phyloP scores from a whole-genome alignment of 2,329 filamentous ascomycete species.

The Aureobasidium sp. region DNA sequence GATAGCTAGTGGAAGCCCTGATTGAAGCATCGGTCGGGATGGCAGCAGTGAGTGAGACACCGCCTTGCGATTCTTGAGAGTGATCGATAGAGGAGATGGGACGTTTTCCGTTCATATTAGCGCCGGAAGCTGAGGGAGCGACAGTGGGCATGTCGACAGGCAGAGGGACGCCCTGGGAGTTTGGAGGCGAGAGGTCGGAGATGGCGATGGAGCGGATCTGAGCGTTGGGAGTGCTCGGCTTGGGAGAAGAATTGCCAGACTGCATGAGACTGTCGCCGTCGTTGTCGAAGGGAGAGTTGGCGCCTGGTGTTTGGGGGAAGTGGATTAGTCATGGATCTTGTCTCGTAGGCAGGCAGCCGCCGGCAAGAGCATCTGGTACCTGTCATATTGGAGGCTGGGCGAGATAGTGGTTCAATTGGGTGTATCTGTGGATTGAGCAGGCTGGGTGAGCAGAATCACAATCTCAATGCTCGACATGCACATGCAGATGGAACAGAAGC shows the following conservation, averaged over 20 bases:
- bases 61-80: slow-evolving; percentile 16
- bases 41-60: not conserved
- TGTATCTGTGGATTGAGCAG: not conserved
- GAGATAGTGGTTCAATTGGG: not conserved
- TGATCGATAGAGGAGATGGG: slow-evolving; percentile 27
- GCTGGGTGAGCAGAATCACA: not conserved
- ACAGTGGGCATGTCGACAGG: slow-evolving; percentile 14
- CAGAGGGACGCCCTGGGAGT: slow-evolving; percentile 35
- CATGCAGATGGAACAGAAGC: not conserved
- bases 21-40: slow-evolving; percentile 8
- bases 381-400: not conserved
- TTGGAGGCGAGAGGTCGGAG: slow-evolving; percentile 47
- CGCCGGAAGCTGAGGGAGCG: slow-evolving; percentile 17
- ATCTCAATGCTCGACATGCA: not conserved
- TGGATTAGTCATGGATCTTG: slow-evolving; percentile 1
- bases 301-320: not conserved
- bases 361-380: not conserved
- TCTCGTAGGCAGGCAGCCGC: not conserved
- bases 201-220: slow-evolving; percentile 19
- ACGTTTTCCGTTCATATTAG: slow-evolving; percentile 30
- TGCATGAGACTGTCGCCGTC: slow-evolving; percentile 52
- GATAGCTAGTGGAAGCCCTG: slow-evolving; percentile 22
- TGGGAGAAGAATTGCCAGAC: slow-evolving; percentile 31
- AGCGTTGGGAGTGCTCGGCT: slow-evolving; percentile 31
- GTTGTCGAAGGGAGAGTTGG: slow-evolving; percentile 27